Conservation (phyloP, 2,329 filamentous ascomycete species). For the Phoma sp. region DNA sequence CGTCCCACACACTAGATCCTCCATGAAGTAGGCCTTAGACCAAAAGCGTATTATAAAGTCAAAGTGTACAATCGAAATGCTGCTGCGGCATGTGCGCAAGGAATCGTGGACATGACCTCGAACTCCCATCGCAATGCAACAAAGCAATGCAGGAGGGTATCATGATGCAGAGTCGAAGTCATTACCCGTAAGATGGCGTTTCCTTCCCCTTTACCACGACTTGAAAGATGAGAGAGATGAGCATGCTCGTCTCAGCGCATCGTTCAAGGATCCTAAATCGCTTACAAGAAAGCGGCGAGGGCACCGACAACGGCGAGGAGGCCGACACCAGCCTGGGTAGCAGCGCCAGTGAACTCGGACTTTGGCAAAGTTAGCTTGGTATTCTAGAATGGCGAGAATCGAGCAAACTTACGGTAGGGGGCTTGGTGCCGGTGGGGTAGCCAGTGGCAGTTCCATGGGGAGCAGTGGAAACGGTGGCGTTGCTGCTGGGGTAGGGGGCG, state of each 20-base stretch:
- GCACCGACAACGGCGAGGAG: slow-evolving; percentile 61
- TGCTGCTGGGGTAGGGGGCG: slow-evolving; percentile 28
- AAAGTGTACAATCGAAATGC: slow-evolving; percentile 46
- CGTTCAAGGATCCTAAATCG: slow-evolving; percentile 23
- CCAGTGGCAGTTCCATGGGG: slow-evolving; percentile 32
- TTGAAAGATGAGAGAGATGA: slow-evolving; percentile 6
- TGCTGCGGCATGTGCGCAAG: slow-evolving; percentile 33
- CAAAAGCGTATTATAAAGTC: slow-evolving; percentile 44
- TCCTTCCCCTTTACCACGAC: slow-evolving; percentile 23
- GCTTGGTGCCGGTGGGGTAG: slow-evolving; percentile 40
- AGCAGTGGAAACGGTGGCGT: slow-evolving; percentile 28
- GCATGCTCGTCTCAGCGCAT: slow-evolving; percentile 14
- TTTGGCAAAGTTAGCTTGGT: slow-evolving; percentile 17
- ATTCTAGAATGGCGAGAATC: neutral
- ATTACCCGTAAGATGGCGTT: slow-evolving; percentile 40
- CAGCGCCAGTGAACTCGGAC: slow-evolving; percentile 58
- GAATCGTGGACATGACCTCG: slow-evolving; percentile 31
- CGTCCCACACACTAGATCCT: slow-evolving; percentile 46
- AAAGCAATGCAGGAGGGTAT: slow-evolving; percentile 37
- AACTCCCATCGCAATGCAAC: slow-evolving; percentile 40
- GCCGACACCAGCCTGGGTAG: slow-evolving; percentile 59
- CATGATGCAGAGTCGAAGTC: slow-evolving; percentile 42
- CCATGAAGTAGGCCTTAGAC: slow-evolving; percentile 39
- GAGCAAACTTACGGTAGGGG: slow-evolving; percentile 9
- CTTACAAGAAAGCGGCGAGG: slow-evolving; percentile 51